Base-by-base conservation (phyloP, 2,329 filamentous ascomycete genomes). In the Septoria linicola region DNA sequence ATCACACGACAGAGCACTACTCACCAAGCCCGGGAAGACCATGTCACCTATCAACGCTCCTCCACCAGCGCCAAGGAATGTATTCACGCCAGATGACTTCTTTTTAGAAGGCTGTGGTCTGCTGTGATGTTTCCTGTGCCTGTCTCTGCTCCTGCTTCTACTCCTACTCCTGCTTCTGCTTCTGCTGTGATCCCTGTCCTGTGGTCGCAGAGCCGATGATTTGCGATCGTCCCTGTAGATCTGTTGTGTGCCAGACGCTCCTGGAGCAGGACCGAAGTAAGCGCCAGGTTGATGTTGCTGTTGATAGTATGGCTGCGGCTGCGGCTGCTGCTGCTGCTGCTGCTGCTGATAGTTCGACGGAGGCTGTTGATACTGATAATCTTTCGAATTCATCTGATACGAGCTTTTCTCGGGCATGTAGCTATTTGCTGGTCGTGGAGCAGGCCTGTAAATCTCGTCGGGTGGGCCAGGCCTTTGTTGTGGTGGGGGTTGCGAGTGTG, bases 21-120 rank as follows among this genome's bases (percentile, higher is more conserved):
- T 27, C 10, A 27, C 23, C 19, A 47, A 23, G 19, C 44, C 44
- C 4, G 44, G 73, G 36, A 76, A 73, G 8, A 75, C 71, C 11
- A 62, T 64, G 54, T 76, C 73, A 2, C 73, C 73, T 1, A 76
- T 64, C 1, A 76, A 51, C 4, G 70, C 72, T 10, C 73, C 73
- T 2, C 68, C 73, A 8, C 73, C 72, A 0, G 73, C 73, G 40
- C 73, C 73, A 0, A 76, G 59, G 43, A 75, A 76, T 0, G 72
- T 73, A 27, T 72, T 58, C 5, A 63, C 59, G 8, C 62, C 57
- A 8, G 49, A 59, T 3, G 52, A 53, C 45, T 63, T 64, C 49
- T 63, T 63, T 27, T 41, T 42, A 37, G 49, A 46, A 10, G 20
- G 44, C 43, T 51, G 43, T 14, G 54, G 46, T 27, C 50, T 52